phyloP scores from a whole-genome alignment of 1,139 yeast genomes.

The Taphrina wiesneri region DNA sequence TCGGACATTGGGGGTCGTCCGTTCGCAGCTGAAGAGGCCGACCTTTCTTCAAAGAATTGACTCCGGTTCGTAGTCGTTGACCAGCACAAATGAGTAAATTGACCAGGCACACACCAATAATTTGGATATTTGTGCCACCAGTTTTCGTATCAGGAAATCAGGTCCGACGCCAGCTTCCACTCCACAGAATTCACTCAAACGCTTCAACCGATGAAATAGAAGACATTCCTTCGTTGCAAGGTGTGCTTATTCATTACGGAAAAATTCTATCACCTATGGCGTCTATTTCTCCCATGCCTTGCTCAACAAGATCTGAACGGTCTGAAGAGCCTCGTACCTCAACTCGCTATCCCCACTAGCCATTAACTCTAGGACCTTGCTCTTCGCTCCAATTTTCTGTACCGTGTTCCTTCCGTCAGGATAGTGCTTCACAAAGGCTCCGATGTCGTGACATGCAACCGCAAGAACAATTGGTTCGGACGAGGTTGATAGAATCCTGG shows the following conservation, averaged over 20 bases:
- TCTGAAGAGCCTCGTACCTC: constrained; percentile 90
- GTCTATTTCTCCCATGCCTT: constrained; percentile 51
- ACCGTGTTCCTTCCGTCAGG: constrained; percentile 58
- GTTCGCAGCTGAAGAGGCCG: background rate
- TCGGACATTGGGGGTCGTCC: constrained; percentile 13
- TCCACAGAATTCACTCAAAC: background rate
- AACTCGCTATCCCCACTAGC: constrained; percentile 81
- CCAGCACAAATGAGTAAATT: background rate
- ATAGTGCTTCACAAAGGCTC: constrained; percentile 64
- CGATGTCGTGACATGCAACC: constrained; percentile 71
- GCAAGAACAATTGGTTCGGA: constrained; percentile 49
- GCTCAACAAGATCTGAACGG: constrained; percentile 88
- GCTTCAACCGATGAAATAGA: no score
- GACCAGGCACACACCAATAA: constrained; percentile 6
- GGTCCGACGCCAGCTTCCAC: background rate
- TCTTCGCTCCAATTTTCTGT: constrained; percentile 59
- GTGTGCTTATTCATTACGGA: no score
- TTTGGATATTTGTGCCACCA: background rate
- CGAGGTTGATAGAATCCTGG: constrained; percentile 45
- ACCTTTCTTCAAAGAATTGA: background rate
- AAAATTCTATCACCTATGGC: background rate
- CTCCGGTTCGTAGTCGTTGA: background rate
- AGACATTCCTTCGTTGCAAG: no score
- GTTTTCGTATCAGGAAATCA: background rate
- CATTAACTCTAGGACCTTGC: constrained; percentile 81